Base-by-base conservation (phyloP, 2,329 filamentous ascomycete genomes). In the Cladobotryum protrusum region DNA sequence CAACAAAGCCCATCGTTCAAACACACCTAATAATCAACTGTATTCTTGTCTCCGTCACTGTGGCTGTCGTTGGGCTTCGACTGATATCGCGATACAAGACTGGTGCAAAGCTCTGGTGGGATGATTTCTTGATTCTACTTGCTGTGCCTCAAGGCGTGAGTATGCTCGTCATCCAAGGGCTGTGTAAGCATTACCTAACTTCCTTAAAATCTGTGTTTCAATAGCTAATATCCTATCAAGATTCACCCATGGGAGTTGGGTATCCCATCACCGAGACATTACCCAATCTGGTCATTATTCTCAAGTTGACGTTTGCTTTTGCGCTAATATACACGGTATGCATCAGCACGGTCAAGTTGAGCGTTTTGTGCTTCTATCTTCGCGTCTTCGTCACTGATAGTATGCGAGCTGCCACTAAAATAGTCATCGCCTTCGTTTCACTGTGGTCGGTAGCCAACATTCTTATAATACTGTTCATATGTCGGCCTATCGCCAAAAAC, bases 281-380 rank as follows among this genome's bases (percentile, higher is more conserved):
- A 34, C 51, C 51, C 1, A 66, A 66, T 45, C 46, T 61, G 6
- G 35, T 54, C 6, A 19, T 55, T 39, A 56, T 62, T 47, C 45
- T 54, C 8, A 49, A 55, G 54, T 59, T 70, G 44, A 66, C 69
- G 52, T 60, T 72, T 29, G 59, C 63, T 7, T 71, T 68, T 56
- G 65, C 70, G 48, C 55, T 71, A 40, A 57, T 68, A 43, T 72
- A 67, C 56, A 57, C 66, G 4, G 54, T 63, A 13, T 60, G 61
- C 12, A 62, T 69, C 43, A 56, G 62, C 45, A 67, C 67, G 19
- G 62, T 68, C 48, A 73, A 73, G 49, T 57, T 71, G 32, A 70
- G 67, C 43, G 68, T 73, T 32, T 50, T 73, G 37, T 60, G 63
- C 36, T 72, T 73, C 55, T 73, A 73, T 52, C 60, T 67, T n/a